A percentile compares a stretch with the other conserved stretches of the same genome.
These are phyloP conservation scores for Oryza meridionalis DNA, from an alignment of 176 grass and related monocot species.

Conservation along the genomic window DNA sequence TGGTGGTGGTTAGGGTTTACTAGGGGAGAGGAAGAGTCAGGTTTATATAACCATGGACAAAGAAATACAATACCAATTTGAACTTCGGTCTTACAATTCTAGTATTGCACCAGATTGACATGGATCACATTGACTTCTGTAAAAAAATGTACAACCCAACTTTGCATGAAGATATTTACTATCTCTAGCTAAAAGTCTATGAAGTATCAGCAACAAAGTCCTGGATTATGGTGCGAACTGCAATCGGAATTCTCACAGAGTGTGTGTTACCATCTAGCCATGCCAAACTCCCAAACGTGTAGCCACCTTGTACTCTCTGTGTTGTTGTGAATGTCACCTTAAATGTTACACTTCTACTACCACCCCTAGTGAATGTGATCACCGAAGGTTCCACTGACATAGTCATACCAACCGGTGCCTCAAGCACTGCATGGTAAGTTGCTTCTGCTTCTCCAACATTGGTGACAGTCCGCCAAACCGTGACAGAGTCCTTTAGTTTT, in stretches of 20 bases:
- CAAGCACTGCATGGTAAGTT: background rate
- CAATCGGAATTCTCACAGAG: slow-evolving; percentile 34
- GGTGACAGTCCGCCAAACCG: background rate
- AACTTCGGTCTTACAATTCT: too few relatives aligned
- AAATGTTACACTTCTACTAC: background rate
- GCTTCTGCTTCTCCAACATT: background rate
- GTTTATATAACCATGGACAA: too few relatives aligned
- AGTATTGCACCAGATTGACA: too few relatives aligned
- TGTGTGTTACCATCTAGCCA: slow-evolving; percentile 13
- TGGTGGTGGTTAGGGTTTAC: too few relatives aligned
- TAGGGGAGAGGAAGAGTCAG: too few relatives aligned
- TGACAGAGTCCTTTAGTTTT: background rate
- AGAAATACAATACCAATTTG: too few relatives aligned
- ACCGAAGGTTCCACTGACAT: background rate
- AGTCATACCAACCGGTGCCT: slow-evolving; percentile 4
- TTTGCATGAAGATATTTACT: background rate
- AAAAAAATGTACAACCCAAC: too few relatives aligned
- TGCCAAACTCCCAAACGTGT: slow-evolving; percentile 41
- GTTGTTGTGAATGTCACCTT: background rate
- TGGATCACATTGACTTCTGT: too few relatives aligned
- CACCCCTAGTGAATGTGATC: background rate
- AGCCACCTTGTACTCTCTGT: background rate
- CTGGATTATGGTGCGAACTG: slow-evolving; percentile 22
- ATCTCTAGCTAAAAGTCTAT: background rate
- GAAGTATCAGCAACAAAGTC: slow-evolving; percentile 43